These are phyloP conservation scores for Castanea sativa DNA, from an alignment of 306 rosid genomes.

Conservation along the genomic window DNA sequence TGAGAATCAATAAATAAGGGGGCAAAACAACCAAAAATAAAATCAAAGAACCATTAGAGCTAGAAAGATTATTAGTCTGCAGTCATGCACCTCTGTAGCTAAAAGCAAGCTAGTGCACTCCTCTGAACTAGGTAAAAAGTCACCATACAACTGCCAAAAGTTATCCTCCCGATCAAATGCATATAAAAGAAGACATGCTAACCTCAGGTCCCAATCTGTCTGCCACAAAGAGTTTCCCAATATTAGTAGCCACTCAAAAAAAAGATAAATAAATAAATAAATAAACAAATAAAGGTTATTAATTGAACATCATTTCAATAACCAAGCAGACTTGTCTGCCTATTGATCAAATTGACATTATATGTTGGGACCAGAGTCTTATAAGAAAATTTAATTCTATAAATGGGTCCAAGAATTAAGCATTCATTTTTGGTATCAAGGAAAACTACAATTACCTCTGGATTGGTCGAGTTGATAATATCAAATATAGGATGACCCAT, in stretches of 20 bases:
- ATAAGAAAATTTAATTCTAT: not conserved
- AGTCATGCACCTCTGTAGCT: conserved; percentile 71
- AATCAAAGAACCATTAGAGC: not conserved
- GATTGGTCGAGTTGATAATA: conserved; percentile 84
- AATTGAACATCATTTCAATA: not conserved
- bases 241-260: conserved; percentile 24
- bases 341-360: not conserved
- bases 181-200: conserved; percentile 86
- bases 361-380: not conserved
- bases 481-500: conserved; percentile 96
- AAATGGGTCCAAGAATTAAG: not conserved
- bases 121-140: conserved; percentile 82
- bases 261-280: not conserved
- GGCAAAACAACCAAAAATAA: not conserved
- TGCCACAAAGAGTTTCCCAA: conserved; percentile 56
- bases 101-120: conserved; percentile 90
- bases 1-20: not conserved
- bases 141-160: conserved; percentile 94
- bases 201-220: conserved; percentile 96
- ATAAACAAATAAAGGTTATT: not conserved
- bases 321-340: not conserved
- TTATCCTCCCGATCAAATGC: conserved; percentile 76
- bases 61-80: not conserved
- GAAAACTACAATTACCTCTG: conserved; percentile 63
- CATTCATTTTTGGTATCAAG: not conserved